Percentiles rank a stretch among this genome's conserved stretches.
Evolutionary conservation across 441 rosid genomes (phyloP).

Genomic region (Geranium incanum): DNA sequence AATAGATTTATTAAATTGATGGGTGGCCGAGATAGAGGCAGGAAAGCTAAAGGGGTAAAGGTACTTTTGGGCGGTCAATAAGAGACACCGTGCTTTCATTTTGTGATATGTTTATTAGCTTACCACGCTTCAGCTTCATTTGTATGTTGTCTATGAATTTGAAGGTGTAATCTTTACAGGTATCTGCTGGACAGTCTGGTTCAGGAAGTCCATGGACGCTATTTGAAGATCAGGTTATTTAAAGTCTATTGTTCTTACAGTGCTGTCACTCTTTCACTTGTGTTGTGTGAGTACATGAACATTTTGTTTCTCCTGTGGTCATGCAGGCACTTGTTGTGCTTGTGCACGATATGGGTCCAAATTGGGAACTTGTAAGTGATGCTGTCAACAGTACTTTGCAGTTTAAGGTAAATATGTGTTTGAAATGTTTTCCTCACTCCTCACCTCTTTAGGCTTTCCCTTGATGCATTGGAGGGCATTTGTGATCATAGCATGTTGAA

Average conservation of each 20-base stretch:
- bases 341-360: constrained; percentile 99
- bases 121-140: constrained; percentile 14
- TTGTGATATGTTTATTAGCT: constrained; percentile 16
- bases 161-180: constrained; percentile 42
- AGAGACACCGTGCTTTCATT: constrained; percentile 13
- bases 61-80: constrained; percentile 33
- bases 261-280: constrained; percentile 7
- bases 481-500: background rate
- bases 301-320: constrained; percentile 18
- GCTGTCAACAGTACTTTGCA: constrained; percentile 84
- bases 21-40: constrained; percentile 65
- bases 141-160: constrained; percentile 15
- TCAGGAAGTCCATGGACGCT: constrained; percentile 85
- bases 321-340: constrained; percentile 95
- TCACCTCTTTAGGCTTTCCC: constrained; percentile 7
- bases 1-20: constrained; percentile 60
- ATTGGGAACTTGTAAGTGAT: constrained; percentile 99
- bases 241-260: constrained; percentile 14
- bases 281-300: constrained; percentile 18
- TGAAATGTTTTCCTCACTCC: constrained; percentile 1
- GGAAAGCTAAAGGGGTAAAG: constrained; percentile 70
- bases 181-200: constrained; percentile 66
- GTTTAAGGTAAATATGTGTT: constrained; percentile 56
- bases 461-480: constrained; percentile 9
- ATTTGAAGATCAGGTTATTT: constrained; percentile 91